Conservation (phyloP, 441 rosid genomes). For the Gossypium trilobum region DNA sequence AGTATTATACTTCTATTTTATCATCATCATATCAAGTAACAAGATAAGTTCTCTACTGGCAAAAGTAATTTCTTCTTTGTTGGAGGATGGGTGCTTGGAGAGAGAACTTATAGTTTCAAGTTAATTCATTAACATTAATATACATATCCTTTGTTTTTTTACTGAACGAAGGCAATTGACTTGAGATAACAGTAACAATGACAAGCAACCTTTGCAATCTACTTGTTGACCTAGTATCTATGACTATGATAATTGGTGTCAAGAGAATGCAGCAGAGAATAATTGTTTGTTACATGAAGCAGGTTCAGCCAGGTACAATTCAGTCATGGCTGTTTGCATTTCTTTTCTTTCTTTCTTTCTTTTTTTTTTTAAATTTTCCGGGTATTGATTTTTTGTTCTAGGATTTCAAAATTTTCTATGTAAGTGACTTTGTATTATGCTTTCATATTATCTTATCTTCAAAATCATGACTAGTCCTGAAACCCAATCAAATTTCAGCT, state of each 20-base stretch:
- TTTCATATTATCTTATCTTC: not conserved
- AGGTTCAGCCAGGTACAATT: not conserved
- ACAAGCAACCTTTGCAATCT: too few species aligned
- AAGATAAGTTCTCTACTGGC: not conserved
- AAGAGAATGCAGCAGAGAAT: not conserved
- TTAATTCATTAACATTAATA: not conserved
- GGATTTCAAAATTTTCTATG: not conserved
- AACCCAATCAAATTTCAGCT: not conserved
- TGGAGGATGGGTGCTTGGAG: not conserved
- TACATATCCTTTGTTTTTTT: not conserved
- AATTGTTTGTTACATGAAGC: not conserved
- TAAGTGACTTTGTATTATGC: not conserved
- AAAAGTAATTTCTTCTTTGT: not conserved
- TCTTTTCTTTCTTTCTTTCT: not conserved
- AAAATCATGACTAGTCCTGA: not conserved
- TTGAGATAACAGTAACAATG: not conserved
- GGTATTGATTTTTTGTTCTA: not conserved
- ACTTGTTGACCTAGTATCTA: not conserved
- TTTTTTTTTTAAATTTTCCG: too few species aligned
- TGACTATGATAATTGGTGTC: not conserved
- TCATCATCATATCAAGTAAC: not conserved
- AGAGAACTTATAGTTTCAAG: not conserved
- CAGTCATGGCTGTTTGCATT: not conserved
- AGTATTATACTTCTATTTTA: not conserved
- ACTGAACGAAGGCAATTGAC: not conserved